Conservation (phyloP, 2,329 filamentous ascomycete species). For the Aspergillus oerlinghausenensis region DNA sequence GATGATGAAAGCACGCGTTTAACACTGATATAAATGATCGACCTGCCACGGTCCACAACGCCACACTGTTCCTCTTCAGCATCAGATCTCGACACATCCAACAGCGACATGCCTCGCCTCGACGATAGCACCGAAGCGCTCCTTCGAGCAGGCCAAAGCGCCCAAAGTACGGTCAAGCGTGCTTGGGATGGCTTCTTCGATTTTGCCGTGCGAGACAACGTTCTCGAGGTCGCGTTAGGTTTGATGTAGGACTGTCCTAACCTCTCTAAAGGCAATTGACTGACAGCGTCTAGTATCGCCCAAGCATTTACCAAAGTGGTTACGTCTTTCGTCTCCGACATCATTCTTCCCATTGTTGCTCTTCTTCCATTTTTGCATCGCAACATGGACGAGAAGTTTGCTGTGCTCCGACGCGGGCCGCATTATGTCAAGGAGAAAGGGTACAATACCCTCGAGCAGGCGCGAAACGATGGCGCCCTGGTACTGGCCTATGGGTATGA, state of each 20-base stretch:
- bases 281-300: slow-evolving; percentile 48
- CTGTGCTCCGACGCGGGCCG: slow-evolving; percentile 57
- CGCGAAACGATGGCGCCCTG: slow-evolving; percentile 65
- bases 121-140: slow-evolving; percentile 27
- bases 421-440: slow-evolving; percentile 48
- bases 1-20: not conserved
- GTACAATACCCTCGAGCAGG: slow-evolving; percentile 68
- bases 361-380: slow-evolving; percentile 64
- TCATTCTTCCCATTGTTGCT: slow-evolving; percentile 65
- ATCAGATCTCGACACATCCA: not conserved
- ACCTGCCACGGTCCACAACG: not conserved
- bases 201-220: slow-evolving; percentile 70
- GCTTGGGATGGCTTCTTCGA: slow-evolving; percentile 63
- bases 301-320: slow-evolving; percentile 67
- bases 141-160: slow-evolving; percentile 35
- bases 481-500: slow-evolving; percentile 65
- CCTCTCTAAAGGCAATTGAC: not conserved
- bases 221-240: slow-evolving; percentile 70
- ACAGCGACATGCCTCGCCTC: slow-evolving; percentile 22
- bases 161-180: slow-evolving; percentile 44
- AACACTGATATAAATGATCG: not conserved
- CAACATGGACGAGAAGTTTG: slow-evolving; percentile 72
- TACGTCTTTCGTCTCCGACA: slow-evolving; percentile 66
- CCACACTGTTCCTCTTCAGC: not conserved
- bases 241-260: slow-evolving; percentile 55